Evolutionary conservation across 129 eudicot genomes (phyloP), one percentile per base, ranked within the genome.

Genomic region (Apium graveolens): DNA sequence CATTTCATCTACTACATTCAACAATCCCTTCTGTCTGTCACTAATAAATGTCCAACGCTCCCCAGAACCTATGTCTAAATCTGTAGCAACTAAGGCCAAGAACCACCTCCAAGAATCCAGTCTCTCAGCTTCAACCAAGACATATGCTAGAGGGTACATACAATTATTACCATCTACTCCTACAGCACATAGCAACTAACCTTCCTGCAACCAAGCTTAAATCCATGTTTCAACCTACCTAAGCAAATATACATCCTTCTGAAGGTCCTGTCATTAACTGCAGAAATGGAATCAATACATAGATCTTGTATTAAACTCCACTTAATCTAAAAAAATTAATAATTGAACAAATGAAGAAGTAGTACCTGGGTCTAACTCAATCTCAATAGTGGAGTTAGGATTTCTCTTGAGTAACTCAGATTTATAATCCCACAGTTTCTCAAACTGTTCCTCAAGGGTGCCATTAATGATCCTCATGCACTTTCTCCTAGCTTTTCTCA

Each of bases 141-240:
- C 81, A 73, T 24, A 78, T 4, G 75, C 34, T 8, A 66, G 7
- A 1, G 65, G 24, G 5, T 41, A 66, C 4, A 78, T 66, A 0
- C 39, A 53, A 3, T 78, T 78, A 17, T 78, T 78, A 3, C 35
- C 38, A 68, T 70, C 81, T 29, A 55, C n/a, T 0, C 76, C 81
- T 16, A 78, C 20, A 5, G 38, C 69, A 0, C 41, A 63, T 43
- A 3, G 65, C 14, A 10, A 69, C 49, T 78, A 2, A 38, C 41
- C 5, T 38, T 38, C 41, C 41, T 38, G 41, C 41, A 38, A 2
- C 41, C 41, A 38, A 38, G 41, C 41, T 38, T 38, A 38, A 38
- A 38, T 38, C 41, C 41, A 38, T 38, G 41, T 6, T 38, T 38
- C 41, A 38, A 38, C 3, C 41, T 6, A 38, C 41, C 41, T 5